Conservation (phyloP, 73 alveolate species). For the Symbiodinium natans region DNA sequence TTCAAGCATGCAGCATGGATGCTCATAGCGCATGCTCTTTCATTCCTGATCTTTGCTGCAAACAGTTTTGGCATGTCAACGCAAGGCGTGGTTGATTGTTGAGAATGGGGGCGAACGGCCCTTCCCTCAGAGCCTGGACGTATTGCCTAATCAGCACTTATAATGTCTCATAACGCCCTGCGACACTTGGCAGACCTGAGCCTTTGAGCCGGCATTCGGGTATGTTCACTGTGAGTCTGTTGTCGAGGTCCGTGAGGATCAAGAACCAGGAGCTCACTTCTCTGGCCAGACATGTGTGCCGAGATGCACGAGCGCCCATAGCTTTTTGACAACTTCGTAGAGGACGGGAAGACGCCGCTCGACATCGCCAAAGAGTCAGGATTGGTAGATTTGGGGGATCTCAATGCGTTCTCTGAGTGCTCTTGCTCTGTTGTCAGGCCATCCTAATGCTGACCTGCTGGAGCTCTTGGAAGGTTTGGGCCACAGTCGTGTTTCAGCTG, state of each 20-base stretch:
- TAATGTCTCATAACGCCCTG: no score
- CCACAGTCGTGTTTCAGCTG: no score
- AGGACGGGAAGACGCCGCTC: constrained; percentile 67
- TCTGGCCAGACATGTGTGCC: background rate
- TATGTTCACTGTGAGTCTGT: no score
- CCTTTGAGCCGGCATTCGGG: no score
- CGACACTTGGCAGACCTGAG: no score
- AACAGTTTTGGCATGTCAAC: background rate
- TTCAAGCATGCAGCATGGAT: no score
- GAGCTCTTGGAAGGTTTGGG: constrained; percentile 32
- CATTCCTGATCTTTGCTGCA: no score
- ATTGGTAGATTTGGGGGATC: background rate
- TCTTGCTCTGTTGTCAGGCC: background rate
- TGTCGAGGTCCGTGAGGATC: constrained; percentile 16
- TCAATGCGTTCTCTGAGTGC: background rate
- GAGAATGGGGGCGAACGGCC: constrained; percentile 83
- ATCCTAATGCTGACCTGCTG: constrained; percentile 25
- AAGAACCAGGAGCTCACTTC: constrained; percentile 5
- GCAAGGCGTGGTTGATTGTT: constrained; percentile 49
- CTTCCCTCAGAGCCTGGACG: background rate
- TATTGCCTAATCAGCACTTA: background rate
- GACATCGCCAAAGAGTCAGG: constrained; percentile 29
- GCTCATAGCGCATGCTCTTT: no score
- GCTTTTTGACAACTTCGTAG: background rate
- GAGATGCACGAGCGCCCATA: background rate